Percentiles rank a stretch among this genome's conserved stretches.
Conservation (phyloP, 441 rosid species). For the Brassica balearica region DNA sequence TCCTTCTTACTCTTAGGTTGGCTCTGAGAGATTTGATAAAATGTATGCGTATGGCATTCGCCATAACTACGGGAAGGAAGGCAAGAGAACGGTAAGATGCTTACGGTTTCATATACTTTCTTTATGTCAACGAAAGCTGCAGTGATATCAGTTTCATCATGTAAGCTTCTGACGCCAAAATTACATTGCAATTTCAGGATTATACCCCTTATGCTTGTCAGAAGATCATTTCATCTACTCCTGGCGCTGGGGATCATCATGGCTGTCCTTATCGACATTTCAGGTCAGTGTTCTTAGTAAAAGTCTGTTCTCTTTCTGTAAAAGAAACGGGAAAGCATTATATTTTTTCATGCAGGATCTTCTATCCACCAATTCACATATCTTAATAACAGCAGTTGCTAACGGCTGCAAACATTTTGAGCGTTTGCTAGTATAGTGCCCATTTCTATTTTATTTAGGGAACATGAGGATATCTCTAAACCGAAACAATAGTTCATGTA, state of each 20-base stretch:
- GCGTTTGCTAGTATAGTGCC: background rate
- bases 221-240: constrained; percentile 75
- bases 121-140: background rate
- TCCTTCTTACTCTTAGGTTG: constrained; percentile 61
- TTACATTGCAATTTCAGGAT: constrained; percentile 63
- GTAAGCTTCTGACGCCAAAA: constrained; percentile 17
- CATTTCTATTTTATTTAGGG: too few species aligned
- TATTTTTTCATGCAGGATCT: background rate
- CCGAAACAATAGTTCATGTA: background rate
- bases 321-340: background rate
- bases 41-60: constrained; percentile 90
- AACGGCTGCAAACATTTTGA: constrained; percentile 8
- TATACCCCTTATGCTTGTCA: constrained; percentile 96
- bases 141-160: background rate
- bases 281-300: constrained; percentile 53
- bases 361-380: background rate
- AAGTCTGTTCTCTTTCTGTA: background rate
- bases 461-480: background rate
- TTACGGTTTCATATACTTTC: constrained; percentile 10
- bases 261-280: constrained; percentile 96
- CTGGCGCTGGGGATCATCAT: constrained; percentile 88
- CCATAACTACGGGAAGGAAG: constrained; percentile 94
- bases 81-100: constrained; percentile 86
- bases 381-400: background rate
- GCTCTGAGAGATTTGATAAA: constrained; percentile 91